Evolutionary conservation across 352 stramenopile genomes (phyloP).

Genomic region (Phytophthora quininea): DNA sequence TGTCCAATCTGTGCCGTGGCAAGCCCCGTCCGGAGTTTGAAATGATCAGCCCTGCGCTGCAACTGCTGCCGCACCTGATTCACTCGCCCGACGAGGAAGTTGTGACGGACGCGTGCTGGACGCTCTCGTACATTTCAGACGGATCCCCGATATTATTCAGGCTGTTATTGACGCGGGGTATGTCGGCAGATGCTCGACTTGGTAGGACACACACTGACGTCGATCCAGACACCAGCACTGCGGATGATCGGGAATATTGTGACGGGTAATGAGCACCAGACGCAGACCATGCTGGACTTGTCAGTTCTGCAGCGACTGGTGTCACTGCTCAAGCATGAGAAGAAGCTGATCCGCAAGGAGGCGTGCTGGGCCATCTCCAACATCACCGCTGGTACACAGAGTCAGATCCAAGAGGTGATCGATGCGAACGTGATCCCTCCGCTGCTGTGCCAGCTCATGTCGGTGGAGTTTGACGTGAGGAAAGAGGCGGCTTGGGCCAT

Average conservation of each 20-base stretch:
- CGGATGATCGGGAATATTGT: slow-evolving; percentile 98
- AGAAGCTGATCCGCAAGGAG: slow-evolving; percentile 86
- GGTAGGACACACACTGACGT: slow-evolving; percentile 90
- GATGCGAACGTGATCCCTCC: slow-evolving; percentile 77
- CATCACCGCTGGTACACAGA: slow-evolving; percentile 72
- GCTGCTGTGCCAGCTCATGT: slow-evolving; percentile 64
- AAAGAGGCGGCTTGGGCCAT: slow-evolving; percentile 89
- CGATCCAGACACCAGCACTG: slow-evolving; percentile 97
- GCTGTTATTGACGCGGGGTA: slow-evolving; percentile 96
- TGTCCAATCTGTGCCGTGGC: slow-evolving; percentile 99
- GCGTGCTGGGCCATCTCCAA: slow-evolving; percentile 87
- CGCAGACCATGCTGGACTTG: slow-evolving; percentile 69
- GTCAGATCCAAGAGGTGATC: slow-evolving; percentile 82
- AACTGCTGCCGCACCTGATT: slow-evolving; percentile 96
- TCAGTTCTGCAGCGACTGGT: slow-evolving; percentile 58
- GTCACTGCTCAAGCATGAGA: slow-evolving; percentile 73
- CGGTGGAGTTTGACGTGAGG: slow-evolving; percentile 76
- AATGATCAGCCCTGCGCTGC: slow-evolving; percentile 92
- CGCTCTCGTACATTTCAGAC: slow-evolving; percentile 98
- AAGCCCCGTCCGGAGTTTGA: slow-evolving; percentile 96
- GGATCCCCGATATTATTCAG: slow-evolving; percentile 97
- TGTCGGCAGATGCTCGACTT: slow-evolving; percentile 95
- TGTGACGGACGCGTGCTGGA: slow-evolving; percentile 99
- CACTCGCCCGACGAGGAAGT: slow-evolving; percentile 97
- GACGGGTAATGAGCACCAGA: slow-evolving; percentile 93